Conservation (phyloP, 805 yeast genomes). For the Clavispora asparagi region DNA sequence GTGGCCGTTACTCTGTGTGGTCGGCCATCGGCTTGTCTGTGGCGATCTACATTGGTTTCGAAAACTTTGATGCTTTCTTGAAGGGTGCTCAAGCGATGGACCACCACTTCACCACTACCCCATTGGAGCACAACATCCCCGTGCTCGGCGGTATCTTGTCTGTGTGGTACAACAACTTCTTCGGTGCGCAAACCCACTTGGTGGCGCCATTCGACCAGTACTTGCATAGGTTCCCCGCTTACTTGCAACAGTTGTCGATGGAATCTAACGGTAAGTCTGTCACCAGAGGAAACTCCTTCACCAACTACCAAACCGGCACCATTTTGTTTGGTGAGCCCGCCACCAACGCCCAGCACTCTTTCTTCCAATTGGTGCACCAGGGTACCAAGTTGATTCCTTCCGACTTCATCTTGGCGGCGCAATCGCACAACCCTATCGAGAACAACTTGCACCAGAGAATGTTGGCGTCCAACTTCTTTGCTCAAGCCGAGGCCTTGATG, state of each 20-base stretch:
- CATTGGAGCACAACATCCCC: constrained; percentile 89
- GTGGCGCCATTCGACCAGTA: constrained; percentile 99
- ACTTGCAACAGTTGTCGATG: constrained; percentile 97
- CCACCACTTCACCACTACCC: constrained; percentile 78
- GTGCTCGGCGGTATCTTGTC: constrained; percentile 87
- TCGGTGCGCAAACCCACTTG: constrained; percentile 95
- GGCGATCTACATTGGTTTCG: constrained; percentile 91
- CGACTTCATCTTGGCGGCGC: constrained; percentile 94
- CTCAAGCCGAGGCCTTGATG: constrained; percentile 97
- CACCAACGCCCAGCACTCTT: constrained; percentile 97
- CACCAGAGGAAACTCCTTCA: constrained; percentile 84
- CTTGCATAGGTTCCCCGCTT: constrained; percentile 98
- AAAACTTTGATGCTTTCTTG: constrained; percentile 85
- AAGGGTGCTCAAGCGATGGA: constrained; percentile 98
- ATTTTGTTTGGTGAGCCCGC: constrained; percentile 98
- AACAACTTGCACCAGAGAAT: constrained; percentile 90
- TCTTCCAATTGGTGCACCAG: constrained; percentile 99
- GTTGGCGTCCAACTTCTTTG: constrained; percentile 99
- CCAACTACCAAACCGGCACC: constrained; percentile 93
- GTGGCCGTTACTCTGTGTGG: constrained; percentile 99
- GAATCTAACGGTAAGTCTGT: constrained; percentile 99
- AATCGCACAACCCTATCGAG: constrained; percentile 96
- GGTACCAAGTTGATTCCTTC: constrained; percentile 97
- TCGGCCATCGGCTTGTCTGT: constrained; percentile 96
- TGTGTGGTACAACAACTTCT: constrained; percentile 98